These are phyloP conservation scores for Chaetomium fimeti DNA, from an alignment of 495 filamentous ascomycete genomes.

Conservation along the genomic window DNA sequence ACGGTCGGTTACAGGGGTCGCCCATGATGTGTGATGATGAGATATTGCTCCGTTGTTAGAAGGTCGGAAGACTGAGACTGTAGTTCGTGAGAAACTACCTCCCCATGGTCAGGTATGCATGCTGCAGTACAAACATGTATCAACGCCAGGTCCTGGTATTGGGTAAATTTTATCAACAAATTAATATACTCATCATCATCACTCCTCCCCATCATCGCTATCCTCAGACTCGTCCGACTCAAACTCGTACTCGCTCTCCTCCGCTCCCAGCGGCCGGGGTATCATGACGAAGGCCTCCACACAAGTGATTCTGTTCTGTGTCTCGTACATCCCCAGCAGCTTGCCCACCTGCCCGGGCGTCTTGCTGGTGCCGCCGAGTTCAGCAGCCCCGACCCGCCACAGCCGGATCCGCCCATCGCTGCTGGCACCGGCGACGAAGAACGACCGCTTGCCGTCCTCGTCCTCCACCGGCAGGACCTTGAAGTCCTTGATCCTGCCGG, in stretches of 20 bases:
- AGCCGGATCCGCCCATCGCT: slow-evolving; percentile 80
- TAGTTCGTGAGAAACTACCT: no score
- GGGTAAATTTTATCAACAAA: neutral
- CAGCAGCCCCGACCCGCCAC: slow-evolving; percentile 58
- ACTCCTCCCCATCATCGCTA: slow-evolving; percentile 41
- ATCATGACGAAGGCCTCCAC: slow-evolving; percentile 83
- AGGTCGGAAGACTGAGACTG: no score
- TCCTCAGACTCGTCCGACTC: slow-evolving; percentile 45
- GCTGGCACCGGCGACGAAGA: slow-evolving; percentile 69
- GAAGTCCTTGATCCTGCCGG: slow-evolving; percentile 86
- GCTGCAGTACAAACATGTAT: no score
- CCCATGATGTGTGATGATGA: neutral
- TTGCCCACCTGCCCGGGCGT: slow-evolving; percentile 60
- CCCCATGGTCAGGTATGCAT: no score
- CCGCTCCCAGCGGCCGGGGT: slow-evolving; percentile 49
- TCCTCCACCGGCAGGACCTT: slow-evolving; percentile 53
- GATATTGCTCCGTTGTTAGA: neutral
- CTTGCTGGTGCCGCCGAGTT: slow-evolving; percentile 40
- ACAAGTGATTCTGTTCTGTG: slow-evolving; percentile 86
- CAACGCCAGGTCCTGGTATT: neutral
- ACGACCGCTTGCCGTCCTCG: slow-evolving; percentile 41
- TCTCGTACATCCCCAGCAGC: slow-evolving; percentile 76
- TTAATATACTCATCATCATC: neutral
- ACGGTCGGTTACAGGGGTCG: neutral
- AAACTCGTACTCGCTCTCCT: slow-evolving; percentile 51